Percentiles rank a stretch among this genome's conserved stretches.
These are phyloP conservation scores for Sporothrix mexicana DNA, from an alignment of 2,329 filamentous ascomycete genomes.

Conservation along the genomic window DNA sequence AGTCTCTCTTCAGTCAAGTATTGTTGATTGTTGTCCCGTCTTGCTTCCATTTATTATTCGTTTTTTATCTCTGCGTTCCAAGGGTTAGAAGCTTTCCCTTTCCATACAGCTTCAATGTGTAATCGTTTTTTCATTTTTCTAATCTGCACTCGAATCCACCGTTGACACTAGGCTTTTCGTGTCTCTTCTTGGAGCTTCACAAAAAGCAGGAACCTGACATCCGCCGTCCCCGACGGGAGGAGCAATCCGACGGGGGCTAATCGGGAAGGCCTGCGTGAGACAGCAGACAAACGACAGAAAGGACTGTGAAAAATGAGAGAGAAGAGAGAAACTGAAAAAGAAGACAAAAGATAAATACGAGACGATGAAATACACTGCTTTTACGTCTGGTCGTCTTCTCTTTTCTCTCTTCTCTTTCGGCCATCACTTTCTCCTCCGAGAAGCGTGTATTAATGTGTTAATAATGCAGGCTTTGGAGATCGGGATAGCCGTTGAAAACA, in stretches of 20 bases:
- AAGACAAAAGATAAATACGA: background rate
- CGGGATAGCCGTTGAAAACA: background rate
- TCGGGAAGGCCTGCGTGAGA: background rate
- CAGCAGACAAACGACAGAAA: background rate
- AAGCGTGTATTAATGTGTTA: slow-evolving; percentile 4
- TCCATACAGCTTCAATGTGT: background rate
- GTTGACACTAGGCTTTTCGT: background rate
- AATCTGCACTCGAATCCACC: background rate
- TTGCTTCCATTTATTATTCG: too few relatives aligned
- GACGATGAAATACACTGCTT: background rate
- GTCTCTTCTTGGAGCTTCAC: too few relatives aligned
- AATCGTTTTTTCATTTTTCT: background rate
- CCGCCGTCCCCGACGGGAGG: slow-evolving; percentile 24
- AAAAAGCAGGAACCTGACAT: slow-evolving; percentile 16
- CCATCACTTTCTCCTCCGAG: background rate
- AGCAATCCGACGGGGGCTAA: background rate
- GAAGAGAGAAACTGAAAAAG: background rate
- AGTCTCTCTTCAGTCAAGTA: too few relatives aligned
- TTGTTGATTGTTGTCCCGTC: too few relatives aligned
- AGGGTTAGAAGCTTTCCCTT: background rate
- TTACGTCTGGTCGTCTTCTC: background rate
- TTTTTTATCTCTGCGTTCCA: background rate
- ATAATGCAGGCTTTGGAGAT: slow-evolving; percentile 12
- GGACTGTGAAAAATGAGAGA: background rate
- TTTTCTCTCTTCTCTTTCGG: background rate